Conservation (phyloP, 495 filamentous ascomycete species). For the Aspergillus baeticus region DNA sequence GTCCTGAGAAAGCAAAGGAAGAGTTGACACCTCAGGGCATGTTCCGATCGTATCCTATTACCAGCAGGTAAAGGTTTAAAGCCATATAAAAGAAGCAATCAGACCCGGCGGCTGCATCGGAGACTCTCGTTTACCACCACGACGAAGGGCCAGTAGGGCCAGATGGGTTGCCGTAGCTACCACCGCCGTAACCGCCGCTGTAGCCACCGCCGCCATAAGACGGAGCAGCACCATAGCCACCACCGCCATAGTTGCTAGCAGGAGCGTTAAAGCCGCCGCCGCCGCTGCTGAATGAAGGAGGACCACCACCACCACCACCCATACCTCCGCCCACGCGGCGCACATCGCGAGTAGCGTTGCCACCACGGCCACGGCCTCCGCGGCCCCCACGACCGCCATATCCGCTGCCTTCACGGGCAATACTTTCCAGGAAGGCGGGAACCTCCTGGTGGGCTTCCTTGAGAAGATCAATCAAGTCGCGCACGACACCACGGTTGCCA, state of each 20-base stretch:
- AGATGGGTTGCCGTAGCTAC: conserved; percentile 79
- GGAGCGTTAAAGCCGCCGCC: conserved; percentile 30
- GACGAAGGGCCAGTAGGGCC: conserved; percentile 78
- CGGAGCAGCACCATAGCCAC: conserved; percentile 48
- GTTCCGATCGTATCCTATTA: conserved; percentile 49
- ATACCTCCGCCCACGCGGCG: conserved; percentile 57
- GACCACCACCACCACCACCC: conserved; percentile 37
- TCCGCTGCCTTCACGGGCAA: conserved; percentile 87
- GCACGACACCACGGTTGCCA: conserved; percentile 94
- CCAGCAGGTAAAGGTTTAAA: conserved; percentile 24
- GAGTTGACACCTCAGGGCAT: conserved; percentile 46
- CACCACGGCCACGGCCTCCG: conserved; percentile 64
- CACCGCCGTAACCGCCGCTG: conserved; percentile 30
- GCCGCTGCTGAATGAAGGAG: conserved; percentile 34
- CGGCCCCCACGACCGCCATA: conserved; percentile 72
- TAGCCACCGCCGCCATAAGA: conserved; percentile 52
- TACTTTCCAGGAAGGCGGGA: conserved; percentile 88
- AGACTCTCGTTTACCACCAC: conserved; percentile 82
- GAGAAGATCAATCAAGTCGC: conserved; percentile 90
- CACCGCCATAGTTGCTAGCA: conserved; percentile 32
- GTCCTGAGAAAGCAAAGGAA: conserved; percentile 42
- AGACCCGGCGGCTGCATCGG: conserved; percentile 47
- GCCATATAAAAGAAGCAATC: conserved; percentile 39
- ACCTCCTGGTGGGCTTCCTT: conserved; percentile 99
- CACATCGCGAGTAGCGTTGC: conserved; percentile 79